Evolutionary conservation across 208 protist species (phyloP).

Genomic region (Strigomonas galati): DNA sequence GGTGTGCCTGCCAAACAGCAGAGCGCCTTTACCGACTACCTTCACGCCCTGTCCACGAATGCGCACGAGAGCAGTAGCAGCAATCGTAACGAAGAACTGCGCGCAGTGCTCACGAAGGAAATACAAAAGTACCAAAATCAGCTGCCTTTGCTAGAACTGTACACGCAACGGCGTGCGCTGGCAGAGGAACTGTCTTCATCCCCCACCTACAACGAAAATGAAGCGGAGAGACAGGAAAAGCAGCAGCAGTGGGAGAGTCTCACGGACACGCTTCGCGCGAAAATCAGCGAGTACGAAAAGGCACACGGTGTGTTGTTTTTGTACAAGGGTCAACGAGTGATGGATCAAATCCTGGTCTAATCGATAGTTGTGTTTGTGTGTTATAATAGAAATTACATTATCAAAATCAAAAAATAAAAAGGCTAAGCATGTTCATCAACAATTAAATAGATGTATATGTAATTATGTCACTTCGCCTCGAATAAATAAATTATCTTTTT

Average conservation of each 20-base stretch:
- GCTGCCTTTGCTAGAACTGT: not conserved
- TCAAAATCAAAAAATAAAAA: slow-evolving; percentile 11
- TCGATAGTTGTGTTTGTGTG: not conserved
- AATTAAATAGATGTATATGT: no score
- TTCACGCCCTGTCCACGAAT: no score
- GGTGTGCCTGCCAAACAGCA: no score
- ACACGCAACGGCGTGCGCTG: not conserved
- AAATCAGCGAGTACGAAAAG: not conserved
- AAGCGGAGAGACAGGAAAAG: slow-evolving; percentile 3
- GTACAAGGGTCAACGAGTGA: not conserved
- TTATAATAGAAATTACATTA: not conserved
- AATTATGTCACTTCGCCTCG: no score
- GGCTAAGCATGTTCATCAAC: no score
- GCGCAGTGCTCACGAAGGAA: not conserved
- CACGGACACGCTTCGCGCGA: not conserved
- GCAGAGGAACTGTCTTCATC: slow-evolving; percentile 1
- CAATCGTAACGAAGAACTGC: no score
- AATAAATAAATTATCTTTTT: not conserved
- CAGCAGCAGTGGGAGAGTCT: not conserved
- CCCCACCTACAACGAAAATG: not conserved
- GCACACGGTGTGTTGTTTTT: not conserved
- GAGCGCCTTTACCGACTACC: no score
- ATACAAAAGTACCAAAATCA: not conserved
- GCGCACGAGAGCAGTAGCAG: no score
- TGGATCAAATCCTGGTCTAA: not conserved